Evolutionary conservation across 306 rosid genomes (phyloP), one percentile per base, ranked within the genome.

Genomic region (Dalbergia oliveri): DNA sequence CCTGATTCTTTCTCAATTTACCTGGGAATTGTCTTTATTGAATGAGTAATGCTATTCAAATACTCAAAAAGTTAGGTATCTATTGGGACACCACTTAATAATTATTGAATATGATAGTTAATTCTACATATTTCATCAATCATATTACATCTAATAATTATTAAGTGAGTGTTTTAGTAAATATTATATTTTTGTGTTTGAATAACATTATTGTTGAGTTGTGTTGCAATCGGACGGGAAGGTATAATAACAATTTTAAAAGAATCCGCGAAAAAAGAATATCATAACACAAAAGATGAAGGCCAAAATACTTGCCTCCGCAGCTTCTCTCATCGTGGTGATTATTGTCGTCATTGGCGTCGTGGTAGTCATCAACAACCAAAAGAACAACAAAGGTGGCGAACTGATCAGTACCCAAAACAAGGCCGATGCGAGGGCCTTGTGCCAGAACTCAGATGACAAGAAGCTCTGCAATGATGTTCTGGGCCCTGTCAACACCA

Each of bases 341-440:
- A 91, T 90, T 0, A 94, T 94, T 1, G 88, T 85, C 6, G 93
- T 79, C 4, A 53, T 88, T 3, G 95, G 88, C 0, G 81, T 81
- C 3, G 79, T 83, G 0, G 87, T 81, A 0, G 51, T 78, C 0
- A 79, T 85, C 10, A 47, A 10, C 53, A 47, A 47, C 53, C 12
- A 11, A 8, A 47, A 47, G 14, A 11, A 0, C 53, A 47, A 10
- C 53, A 11, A 47, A 3, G 53, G 34, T n/a, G n/a, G 10, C 8
- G 3, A 15, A 7, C 0, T 31, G 44, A n/a, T 80, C 0, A 26
- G 31, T 26, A 11, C 86, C 6, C 81, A 83, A 0, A 66, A 37
- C 50, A 92, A 68, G 51, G 31, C 31, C 31, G 66, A 84, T 0
- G 89, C 89, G 5, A 13, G 65, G 0, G 3, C 67, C 3, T 11